Conservation (phyloP, 1,284 basidiomycete genomes). For the Neonothopanus nambi region DNA sequence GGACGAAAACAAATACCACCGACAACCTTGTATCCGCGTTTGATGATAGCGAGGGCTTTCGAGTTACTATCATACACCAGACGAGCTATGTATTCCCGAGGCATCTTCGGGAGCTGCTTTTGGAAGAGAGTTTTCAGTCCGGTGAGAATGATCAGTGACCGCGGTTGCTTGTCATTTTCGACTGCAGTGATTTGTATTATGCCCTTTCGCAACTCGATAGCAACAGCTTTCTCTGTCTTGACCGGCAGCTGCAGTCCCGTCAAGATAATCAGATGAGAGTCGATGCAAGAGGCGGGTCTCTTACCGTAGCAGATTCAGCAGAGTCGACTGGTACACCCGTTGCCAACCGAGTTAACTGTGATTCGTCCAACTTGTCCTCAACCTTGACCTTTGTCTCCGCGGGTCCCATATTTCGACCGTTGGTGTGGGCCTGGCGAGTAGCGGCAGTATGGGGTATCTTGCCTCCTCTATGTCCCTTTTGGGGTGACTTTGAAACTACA, state of each 20-base stretch:
- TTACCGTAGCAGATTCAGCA: constrained; percentile 41
- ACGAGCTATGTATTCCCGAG: constrained; percentile 96
- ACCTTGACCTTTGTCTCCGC: constrained; percentile 62
- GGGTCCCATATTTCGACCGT: constrained; percentile 43
- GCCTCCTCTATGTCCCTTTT: constrained; percentile 8
- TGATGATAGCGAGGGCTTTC: constrained; percentile 91
- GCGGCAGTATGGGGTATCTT: constrained; percentile 22
- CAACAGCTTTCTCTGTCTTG: constrained; percentile 76
- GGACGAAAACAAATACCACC: constrained; percentile 98
- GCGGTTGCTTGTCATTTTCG: constrained; percentile 78
- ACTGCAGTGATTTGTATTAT: constrained; percentile 88
- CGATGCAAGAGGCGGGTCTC: no score
- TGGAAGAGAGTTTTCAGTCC: constrained; percentile 97
- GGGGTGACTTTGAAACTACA: constrained; percentile 25
- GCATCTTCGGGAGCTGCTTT: constrained; percentile 98
- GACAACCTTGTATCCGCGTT: constrained; percentile 93
- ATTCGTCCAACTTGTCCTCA: constrained; percentile 78
- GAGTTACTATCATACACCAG: constrained; percentile 94
- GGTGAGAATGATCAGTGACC: constrained; percentile 84
- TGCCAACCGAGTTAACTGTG: constrained; percentile 68
- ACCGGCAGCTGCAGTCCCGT: constrained; percentile 41
- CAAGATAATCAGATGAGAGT: neutral
- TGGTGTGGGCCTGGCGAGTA: constrained; percentile 38
- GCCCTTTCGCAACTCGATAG: constrained; percentile 80
- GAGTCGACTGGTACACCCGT: constrained; percentile 82